phyloP scores from a whole-genome alignment of 1,284 basidiomycete genomes.

The Ganoderma meredithae region DNA sequence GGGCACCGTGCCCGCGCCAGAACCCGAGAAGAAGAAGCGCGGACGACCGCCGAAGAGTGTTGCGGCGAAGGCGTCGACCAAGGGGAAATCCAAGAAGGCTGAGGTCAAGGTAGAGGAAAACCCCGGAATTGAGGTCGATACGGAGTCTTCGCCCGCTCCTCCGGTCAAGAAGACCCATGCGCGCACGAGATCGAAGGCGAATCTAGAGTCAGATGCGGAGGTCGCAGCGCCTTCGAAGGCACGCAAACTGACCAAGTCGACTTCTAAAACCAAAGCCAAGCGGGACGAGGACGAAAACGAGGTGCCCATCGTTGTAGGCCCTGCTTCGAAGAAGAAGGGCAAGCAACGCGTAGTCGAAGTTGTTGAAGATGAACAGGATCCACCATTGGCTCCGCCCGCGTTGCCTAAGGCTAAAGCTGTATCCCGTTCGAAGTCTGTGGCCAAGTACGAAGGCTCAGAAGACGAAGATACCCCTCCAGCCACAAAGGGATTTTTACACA shows the following conservation, averaged over 20 bases:
- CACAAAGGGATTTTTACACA: conserved; percentile 1
- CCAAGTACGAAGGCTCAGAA: conserved; percentile 8
- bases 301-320: neutral
- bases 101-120: conserved; percentile 10
- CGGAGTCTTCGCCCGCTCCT: conserved; percentile 11
- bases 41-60: conserved; percentile 35
- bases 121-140: conserved; percentile 18
- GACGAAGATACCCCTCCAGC: conserved; percentile 7
- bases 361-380: conserved; percentile 20
- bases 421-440: conserved; percentile 20
- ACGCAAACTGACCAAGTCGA: conserved; percentile 33
- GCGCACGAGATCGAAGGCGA: conserved; percentile 35
- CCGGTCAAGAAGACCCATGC: conserved; percentile 31
- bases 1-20: conserved; percentile 21
- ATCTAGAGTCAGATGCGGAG: conserved; percentile 33
- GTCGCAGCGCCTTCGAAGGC: conserved; percentile 21
- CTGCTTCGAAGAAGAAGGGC: conserved; percentile 20
- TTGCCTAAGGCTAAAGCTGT: conserved; percentile 23
- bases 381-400: conserved; percentile 12
- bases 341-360: conserved; percentile 14
- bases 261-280: conserved; percentile 24
- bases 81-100: conserved; percentile 25
- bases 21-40: conserved; percentile 33
- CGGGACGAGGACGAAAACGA: conserved; percentile 23
- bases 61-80: conserved; percentile 17